phyloP scores from a whole-genome alignment of 345 rosid species.

The Acer saccharum region DNA sequence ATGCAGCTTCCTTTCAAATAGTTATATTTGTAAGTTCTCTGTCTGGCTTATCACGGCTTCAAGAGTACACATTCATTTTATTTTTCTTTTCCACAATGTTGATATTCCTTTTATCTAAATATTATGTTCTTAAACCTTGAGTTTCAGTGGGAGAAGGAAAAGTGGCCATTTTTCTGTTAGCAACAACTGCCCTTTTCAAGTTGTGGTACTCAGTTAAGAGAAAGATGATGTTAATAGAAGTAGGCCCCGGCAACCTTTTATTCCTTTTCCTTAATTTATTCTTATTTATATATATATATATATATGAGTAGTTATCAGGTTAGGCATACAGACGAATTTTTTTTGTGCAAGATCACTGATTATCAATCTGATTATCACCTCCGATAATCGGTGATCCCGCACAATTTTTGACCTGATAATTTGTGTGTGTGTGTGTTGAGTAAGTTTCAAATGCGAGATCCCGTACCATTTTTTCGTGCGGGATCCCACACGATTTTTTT shows the following conservation, averaged over 20 bases:
- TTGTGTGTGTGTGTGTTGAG: too few relatives aligned
- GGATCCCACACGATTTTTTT: too few relatives aligned
- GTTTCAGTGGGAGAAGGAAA: constrained; percentile 93
- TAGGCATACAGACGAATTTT: too few relatives aligned
- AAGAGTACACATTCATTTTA: constrained; percentile 16
- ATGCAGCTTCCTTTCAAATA: constrained; percentile 90
- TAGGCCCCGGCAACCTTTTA: constrained; percentile 35
- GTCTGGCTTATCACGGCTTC: constrained; percentile 2
- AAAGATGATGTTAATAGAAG: constrained; percentile 61
- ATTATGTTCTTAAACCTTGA: constrained; percentile 20
- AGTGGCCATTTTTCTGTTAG: constrained; percentile 87
- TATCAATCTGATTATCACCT: too few relatives aligned
- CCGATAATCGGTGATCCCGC: too few relatives aligned
- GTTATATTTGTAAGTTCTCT: constrained; percentile 82
- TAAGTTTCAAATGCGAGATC: too few relatives aligned
- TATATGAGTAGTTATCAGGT: too few relatives aligned
- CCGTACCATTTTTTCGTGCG: too few relatives aligned
- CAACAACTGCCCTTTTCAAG: constrained; percentile 72
- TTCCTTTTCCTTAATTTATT: neutral
- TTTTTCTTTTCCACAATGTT: neutral
- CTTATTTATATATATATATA: too few relatives aligned
- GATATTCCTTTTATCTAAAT: neutral
- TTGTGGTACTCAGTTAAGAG: constrained; percentile 61
- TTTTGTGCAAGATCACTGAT: too few relatives aligned
- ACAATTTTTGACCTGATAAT: too few relatives aligned